These are phyloP conservation scores for Mycena rebaudengoi DNA, from an alignment of 768 basidiomycete species.

Conservation along the genomic window DNA sequence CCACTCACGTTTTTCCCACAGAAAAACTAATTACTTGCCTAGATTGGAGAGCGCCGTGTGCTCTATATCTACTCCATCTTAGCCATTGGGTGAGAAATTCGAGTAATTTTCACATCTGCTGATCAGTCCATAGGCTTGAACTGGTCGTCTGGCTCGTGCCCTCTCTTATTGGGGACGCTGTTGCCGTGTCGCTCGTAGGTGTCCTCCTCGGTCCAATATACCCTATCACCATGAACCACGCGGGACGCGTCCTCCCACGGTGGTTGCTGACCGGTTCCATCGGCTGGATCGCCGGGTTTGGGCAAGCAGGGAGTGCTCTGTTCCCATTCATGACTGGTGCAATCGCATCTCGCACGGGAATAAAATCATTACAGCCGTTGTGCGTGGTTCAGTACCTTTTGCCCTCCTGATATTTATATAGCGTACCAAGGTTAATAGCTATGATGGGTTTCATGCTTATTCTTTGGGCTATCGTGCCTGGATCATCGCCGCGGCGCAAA, in stretches of 20 bases:
- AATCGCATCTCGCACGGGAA: slow-evolving; percentile 68
- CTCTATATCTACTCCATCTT: slow-evolving; percentile 61
- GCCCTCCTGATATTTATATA: background rate
- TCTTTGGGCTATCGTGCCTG: slow-evolving; percentile 20
- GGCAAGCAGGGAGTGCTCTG: slow-evolving; percentile 76
- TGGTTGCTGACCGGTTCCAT: slow-evolving; percentile 73
- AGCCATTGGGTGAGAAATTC: slow-evolving; percentile 57
- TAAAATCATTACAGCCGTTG: slow-evolving; percentile 69
- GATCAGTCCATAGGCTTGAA: slow-evolving; percentile 72
- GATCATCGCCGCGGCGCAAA: background rate
- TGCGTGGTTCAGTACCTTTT: slow-evolving; percentile 41
- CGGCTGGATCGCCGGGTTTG: slow-evolving; percentile 74
- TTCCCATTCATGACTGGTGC: slow-evolving; percentile 80
- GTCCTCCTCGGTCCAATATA: slow-evolving; percentile 80
- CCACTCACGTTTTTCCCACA: background rate
- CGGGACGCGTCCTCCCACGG: slow-evolving; percentile 71
- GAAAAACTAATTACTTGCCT: background rate
- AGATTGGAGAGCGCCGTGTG: slow-evolving; percentile 65
- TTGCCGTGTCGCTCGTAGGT: slow-evolving; percentile 72
- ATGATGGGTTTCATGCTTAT: slow-evolving; percentile 21
- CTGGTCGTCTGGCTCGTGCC: slow-evolving; percentile 75
- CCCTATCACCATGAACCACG: slow-evolving; percentile 76
- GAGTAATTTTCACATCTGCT: too few species aligned
- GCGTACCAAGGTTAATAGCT: slow-evolving; percentile 4
- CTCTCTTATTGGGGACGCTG: slow-evolving; percentile 68